A percentile compares a stretch with the other conserved stretches of the same genome.
These are phyloP conservation scores for Evansstolkia leycettana DNA, from an alignment of 495 filamentous ascomycete species.

Conservation along the genomic window DNA sequence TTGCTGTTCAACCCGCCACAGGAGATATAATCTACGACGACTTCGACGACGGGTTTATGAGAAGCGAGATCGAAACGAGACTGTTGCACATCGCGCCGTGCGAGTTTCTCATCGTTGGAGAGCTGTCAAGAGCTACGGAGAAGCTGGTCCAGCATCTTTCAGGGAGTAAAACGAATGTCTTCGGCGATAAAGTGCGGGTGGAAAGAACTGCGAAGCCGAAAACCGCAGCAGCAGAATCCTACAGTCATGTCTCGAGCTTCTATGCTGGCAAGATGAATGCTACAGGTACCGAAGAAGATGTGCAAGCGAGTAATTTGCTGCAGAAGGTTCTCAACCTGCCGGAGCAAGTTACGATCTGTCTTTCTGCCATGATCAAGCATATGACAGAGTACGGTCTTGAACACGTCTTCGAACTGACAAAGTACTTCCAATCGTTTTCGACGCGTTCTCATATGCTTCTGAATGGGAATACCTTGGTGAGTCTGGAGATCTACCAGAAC, in stretches of 20 bases:
- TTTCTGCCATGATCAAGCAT: conserved; percentile 95
- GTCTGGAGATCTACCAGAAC: conserved; percentile 92
- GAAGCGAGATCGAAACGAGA: conserved; percentile 88
- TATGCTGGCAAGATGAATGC: conserved; percentile 81
- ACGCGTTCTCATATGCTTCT: conserved; percentile 91
- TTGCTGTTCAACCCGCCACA: conserved; percentile 91
- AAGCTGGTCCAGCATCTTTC: conserved; percentile 87
- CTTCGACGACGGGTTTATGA: conserved; percentile 98
- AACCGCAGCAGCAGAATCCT: conserved; percentile 69
- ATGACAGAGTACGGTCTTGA: conserved; percentile 87
- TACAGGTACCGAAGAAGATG: conserved; percentile 32
- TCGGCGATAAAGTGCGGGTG: conserved; percentile 79
- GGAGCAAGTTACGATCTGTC: conserved; percentile 77
- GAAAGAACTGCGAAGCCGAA: conserved; percentile 66
- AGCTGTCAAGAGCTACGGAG: conserved; percentile 84
- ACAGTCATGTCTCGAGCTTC: conserved; percentile 86
- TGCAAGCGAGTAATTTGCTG: conserved; percentile 46
- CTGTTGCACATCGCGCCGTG: conserved; percentile 91
- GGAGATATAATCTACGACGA: conserved; percentile 94
- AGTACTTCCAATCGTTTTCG: conserved; percentile 95
- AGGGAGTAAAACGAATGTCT: conserved; percentile 80
- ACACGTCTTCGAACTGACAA: conserved; percentile 92
- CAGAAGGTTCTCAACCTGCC: conserved; percentile 80
- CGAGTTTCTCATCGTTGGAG: conserved; percentile 90
- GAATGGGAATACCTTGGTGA: conserved; percentile 89